Percentiles rank a stretch among this genome's conserved stretches.
Conservation (phyloP, 805 yeast genomes). For the Starmerella asiatica region DNA sequence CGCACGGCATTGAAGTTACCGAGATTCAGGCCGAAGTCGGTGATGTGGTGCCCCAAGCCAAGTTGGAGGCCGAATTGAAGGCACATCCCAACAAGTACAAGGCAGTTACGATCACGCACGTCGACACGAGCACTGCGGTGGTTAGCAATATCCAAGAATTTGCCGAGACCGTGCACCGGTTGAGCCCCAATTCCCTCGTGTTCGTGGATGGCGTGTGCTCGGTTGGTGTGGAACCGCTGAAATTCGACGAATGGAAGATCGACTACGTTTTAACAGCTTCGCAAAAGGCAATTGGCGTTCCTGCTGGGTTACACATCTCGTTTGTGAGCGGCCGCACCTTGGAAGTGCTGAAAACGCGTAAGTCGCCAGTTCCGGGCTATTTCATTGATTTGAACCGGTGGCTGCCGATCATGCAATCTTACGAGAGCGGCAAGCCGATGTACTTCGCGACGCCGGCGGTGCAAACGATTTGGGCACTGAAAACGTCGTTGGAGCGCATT, state of each 20-base stretch:
- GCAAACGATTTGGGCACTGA: conserved; percentile 69
- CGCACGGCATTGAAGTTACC: conserved; percentile 67
- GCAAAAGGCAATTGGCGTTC: conserved; percentile 90
- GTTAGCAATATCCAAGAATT: conserved; percentile 55
- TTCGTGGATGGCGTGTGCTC: conserved; percentile 94
- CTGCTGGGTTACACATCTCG: conserved; percentile 77
- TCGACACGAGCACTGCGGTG: conserved; percentile 95
- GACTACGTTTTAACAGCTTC: conserved; percentile 86
- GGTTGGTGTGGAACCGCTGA: conserved; percentile 72
- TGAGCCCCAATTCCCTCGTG: conserved; percentile 68
- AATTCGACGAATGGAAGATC: conserved; percentile 79
- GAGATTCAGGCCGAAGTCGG: conserved; percentile 62
- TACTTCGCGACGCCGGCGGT: conserved; percentile 98
- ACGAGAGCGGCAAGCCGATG: conserved; percentile 64
- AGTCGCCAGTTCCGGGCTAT: conserved; percentile 34
- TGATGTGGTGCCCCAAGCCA: conserved; percentile 44
- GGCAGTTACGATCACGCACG: conserved; percentile 79
- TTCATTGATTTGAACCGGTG: conserved; percentile 69
- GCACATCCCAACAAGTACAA: conserved; percentile 35
- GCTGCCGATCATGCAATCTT: conserved; percentile 78
- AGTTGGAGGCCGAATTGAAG: conserved; percentile 43
- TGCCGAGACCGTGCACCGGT: conserved; percentile 43
- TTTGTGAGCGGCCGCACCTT: conserved; percentile 67
- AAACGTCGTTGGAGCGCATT: conserved; percentile 59
- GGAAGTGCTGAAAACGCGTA: conserved; percentile 42